Base-by-base conservation (phyloP, 2,329 filamentous ascomycete genomes). In the Claviceps sp. region DNA sequence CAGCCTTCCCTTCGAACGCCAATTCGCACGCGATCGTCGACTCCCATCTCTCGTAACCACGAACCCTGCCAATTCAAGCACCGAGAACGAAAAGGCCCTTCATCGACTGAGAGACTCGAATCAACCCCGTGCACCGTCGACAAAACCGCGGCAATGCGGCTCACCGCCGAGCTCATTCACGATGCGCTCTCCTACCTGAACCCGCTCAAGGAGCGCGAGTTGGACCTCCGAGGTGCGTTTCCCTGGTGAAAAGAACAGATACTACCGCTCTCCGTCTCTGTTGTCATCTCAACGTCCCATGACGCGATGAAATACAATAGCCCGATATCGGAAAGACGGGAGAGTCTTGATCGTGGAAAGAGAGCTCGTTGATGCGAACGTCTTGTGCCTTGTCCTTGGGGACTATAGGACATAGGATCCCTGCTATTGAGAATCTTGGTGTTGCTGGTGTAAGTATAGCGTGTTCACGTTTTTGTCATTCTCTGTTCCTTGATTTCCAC, bases 171-270 rank as follows among this genome's bases (percentile, higher is more conserved):
- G 70, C 83, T 97, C 65, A 94, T 98, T 73, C 82, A 89, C 71
- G 84, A 82, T 70, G 95, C 93, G 67, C 85, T 95, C 61, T 96
- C 91, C 69, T 98, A 96, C 78, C 86, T 97, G 72, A 98, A 97
- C 73, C 90, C 91, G 68, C 81, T 98, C 70, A 95, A 93, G 75
- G 93, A 98, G 79, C 89, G 93, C 71, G 93, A 98, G 81, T 82
- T 98, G 70, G 90, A 97, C 77, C 88, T 98, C 64, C 84, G 93
- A 95, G 93, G 93, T 97, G 87, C 82, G 89, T 79, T 72, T 43
- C 16, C 30, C 30, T 4, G 9, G 9, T 34, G 30, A 86, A 89
- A 95, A 89, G 89, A 83, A 78, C 87, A 91, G 89, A 93, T 95
- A 82, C 89, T 95, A 87, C 87, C 89, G 24, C 26, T 20, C 81